Evolutionary conservation across 768 basidiomycete species (phyloP), one percentile per base, ranked within the genome.

Genomic region (Leccinum obscurum): DNA sequence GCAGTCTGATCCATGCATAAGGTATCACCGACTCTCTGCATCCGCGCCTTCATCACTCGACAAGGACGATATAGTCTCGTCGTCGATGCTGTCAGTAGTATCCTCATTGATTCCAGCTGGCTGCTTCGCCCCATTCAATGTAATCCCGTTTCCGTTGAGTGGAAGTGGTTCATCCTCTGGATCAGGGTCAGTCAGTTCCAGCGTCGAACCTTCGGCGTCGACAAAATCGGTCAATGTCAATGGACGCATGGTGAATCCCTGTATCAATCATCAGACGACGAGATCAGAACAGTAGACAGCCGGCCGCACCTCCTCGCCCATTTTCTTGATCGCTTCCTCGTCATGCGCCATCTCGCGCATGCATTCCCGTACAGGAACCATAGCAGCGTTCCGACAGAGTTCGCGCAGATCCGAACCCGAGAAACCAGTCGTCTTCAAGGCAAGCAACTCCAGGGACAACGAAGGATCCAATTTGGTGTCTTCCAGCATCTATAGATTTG

Each of bases 391-490:
- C 56, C 96, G 82, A 73, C 95, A 98, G 14, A 95, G 78, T 76
- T 99, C 96, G 66, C 88, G 85, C 56, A 98, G 76, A 72, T 98
- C 96, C 3, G 93, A 94, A 4, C 96, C 95, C 2, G 94, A 95
- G 26, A 86, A 77, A 2, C 92, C 90, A 22, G 85, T 84, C 1
- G 94, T 85, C 34, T 81, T 79, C 17, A 80, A 75, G 3, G 93
- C 94, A 4, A 99, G 82, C 1, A 70, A 53, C 9, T 80, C 72
- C 17, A 95, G 67, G 1, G 85, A 78, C 70, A 97, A 88, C 3
- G 78, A 75, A 0, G 86, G 76, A 5, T 83, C 81, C 0, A 95
- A 78, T 39, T 80, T 79, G 3, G 93, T 92, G 59, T 89, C 89
- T 64, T 86, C 83, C 15, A 99, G 80, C 89, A 98, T 95, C 93